Conservation (phyloP, 106 monocot species). For the Narthecium ossifragum region DNA sequence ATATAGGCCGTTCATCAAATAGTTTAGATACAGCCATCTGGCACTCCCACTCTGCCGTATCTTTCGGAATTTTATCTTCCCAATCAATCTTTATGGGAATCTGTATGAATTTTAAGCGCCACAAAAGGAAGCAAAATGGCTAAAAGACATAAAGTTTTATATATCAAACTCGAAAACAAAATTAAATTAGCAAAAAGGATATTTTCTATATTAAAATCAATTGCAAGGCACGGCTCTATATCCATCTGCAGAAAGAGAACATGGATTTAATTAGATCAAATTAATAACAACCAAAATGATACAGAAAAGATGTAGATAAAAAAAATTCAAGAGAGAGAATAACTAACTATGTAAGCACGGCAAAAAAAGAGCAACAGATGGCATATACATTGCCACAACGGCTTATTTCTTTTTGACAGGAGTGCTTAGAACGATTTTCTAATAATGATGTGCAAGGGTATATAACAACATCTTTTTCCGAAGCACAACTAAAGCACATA, state of each 20-base stretch:
- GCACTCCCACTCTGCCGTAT: constrained; percentile 59
- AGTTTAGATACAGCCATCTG: constrained; percentile 72
- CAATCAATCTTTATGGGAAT: constrained; percentile 68
- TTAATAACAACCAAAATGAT: too few species aligned
- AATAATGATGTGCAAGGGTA: neutral
- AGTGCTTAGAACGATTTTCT: too few species aligned
- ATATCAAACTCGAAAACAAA: too few species aligned
- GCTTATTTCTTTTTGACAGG: too few species aligned
- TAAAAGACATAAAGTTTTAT: too few species aligned
- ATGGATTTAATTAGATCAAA: neutral
- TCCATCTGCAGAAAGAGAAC: constrained; percentile 58
- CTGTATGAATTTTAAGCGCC: constrained; percentile 48
- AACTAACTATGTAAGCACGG: too few species aligned
- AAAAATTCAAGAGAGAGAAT: too few species aligned
- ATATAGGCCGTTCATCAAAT: constrained; percentile 82
- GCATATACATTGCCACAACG: too few species aligned
- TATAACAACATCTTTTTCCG: neutral
- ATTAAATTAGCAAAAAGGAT: constrained; percentile 46
- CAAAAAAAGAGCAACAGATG: too few species aligned
- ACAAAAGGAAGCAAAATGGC: constrained; percentile 10
- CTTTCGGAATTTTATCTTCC: constrained; percentile 70
- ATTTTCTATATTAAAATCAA: constrained; percentile 67
- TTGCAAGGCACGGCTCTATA: constrained; percentile 70
- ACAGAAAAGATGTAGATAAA: too few species aligned
- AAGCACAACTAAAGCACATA: neutral